These are phyloP conservation scores for Wickerhamiella domercqiae DNA, from an alignment of 805 yeast genomes.

Conservation along the genomic window DNA sequence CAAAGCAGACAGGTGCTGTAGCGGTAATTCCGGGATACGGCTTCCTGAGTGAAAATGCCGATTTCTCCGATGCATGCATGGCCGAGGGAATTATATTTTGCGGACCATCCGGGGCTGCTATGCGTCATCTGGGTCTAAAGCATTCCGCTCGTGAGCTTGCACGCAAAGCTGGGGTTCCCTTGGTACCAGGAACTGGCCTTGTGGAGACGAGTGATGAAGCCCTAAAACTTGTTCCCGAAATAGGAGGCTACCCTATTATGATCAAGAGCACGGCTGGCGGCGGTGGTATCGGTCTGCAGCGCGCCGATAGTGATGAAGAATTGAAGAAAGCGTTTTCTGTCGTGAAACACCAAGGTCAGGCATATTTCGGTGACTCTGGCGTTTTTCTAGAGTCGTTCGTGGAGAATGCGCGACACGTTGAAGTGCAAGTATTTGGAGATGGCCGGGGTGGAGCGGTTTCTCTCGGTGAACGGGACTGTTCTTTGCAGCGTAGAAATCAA, in stretches of 20 bases:
- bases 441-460: conserved; percentile 89
- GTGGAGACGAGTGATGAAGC: conserved; percentile 64
- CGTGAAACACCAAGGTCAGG: conserved; percentile 84
- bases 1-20: conserved; percentile 68
- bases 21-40: conserved; percentile 99
- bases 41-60: conserved; percentile 90
- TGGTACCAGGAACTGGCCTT: conserved; percentile 93
- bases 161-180: conserved; percentile 76
- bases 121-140: conserved; percentile 78
- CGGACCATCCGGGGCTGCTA: conserved; percentile 94
- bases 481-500: conserved; percentile 93
- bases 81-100: conserved; percentile 77
- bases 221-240: conserved; percentile 47
- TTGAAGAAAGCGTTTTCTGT: conserved; percentile 74
- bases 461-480: conserved; percentile 93
- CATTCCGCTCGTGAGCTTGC: conserved; percentile 97
- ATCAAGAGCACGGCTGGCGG: conserved; percentile 98
- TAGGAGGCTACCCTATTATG: conserved; percentile 74
- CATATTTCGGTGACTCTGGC: conserved; percentile 90
- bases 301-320: conserved; percentile 71
- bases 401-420: conserved; percentile 91
- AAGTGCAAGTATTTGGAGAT: conserved; percentile 92
- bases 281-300: conserved; percentile 95
- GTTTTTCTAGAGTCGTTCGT: conserved; percentile 91
- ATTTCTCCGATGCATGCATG: conserved; percentile 77